Base-by-base conservation (phyloP, 805 yeast genomes). In the Wickerhamomyces hampshirensis region DNA sequence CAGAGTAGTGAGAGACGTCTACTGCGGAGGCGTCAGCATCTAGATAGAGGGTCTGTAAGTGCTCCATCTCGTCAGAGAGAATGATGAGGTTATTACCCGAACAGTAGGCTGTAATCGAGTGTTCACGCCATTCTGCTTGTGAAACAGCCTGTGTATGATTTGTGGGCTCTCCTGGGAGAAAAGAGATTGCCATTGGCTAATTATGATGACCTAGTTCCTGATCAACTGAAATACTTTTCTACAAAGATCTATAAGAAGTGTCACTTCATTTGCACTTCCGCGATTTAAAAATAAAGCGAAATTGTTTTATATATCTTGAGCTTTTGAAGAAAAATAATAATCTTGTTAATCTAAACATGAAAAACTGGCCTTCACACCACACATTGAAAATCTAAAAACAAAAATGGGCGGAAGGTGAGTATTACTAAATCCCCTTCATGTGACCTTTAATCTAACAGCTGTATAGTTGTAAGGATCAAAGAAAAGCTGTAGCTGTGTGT, bases 401-500 rank as follows among this genome's bases (percentile, higher is more conserved):
- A 21, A 21, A 26, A 44, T 76, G 82, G 80, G 75, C 36, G 81
- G 80, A 31, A 69, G 71, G 71, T 67, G 53, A 39, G 71, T 58
- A 5, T n/a, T 6, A 8, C 2, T 3, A 10, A 10, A 26, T 11
- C 5, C 15, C 13, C 5, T n/a, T n/a, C n/a, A n/a, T n/a, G n/a
- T n/a, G n/a, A n/a, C n/a, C n/a, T n/a, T n/a, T n/a, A n/a, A n/a
- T n/a, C 39, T 34, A 34, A 34, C 38, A 29, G 6, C 2, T 12
- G 1, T 8, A 11, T 18, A 88, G 96, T 69, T 91, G 98, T 60
- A 82, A 84, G 54, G 98, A 91, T 60, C 94, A 91, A 56, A 77
- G 89, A 53, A 87, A 77, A 50, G 96, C 95, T n/a, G 85, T 93
- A 39, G 98, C 98, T 8, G 80, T 91, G 15, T 91, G 98, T 58